Percentiles rank a stretch among this genome's conserved stretches.
Conservation (phyloP, 345 rosid genomes). For the Brassica napus region Da-Ae NC_063452.1:44385501-44386000, state of each 20-base stretch:
- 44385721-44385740: slow-evolving; percentile 87
- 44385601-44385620: slow-evolving; percentile 99
- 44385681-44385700: slow-evolving; percentile 67
- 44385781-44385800: slow-evolving; percentile 84
- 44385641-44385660: slow-evolving; percentile 86
- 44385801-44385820: slow-evolving; percentile 88
- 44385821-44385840: slow-evolving; percentile 83
- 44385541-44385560: slow-evolving; percentile 98
- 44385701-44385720: slow-evolving; percentile 93
- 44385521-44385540: slow-evolving; percentile 93
- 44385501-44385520: slow-evolving; percentile 97
- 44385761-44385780: slow-evolving; percentile 86
- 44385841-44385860: slow-evolving; percentile 86
- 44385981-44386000: slow-evolving; percentile 54
- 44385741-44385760: slow-evolving; percentile 78
- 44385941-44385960: slow-evolving; percentile 92
- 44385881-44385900: slow-evolving; percentile 88
- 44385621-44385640: slow-evolving; percentile 85
- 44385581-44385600: slow-evolving; percentile 82
- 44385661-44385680: slow-evolving; percentile 64
- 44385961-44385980: slow-evolving; percentile 83
- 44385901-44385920: slow-evolving; percentile 89
- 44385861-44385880: slow-evolving; percentile 94
- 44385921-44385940: slow-evolving; percentile 77
- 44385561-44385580: slow-evolving; percentile 84